Conservation (phyloP, 2,329 filamentous ascomycete species). For the Fusarium continuum region DNA sequence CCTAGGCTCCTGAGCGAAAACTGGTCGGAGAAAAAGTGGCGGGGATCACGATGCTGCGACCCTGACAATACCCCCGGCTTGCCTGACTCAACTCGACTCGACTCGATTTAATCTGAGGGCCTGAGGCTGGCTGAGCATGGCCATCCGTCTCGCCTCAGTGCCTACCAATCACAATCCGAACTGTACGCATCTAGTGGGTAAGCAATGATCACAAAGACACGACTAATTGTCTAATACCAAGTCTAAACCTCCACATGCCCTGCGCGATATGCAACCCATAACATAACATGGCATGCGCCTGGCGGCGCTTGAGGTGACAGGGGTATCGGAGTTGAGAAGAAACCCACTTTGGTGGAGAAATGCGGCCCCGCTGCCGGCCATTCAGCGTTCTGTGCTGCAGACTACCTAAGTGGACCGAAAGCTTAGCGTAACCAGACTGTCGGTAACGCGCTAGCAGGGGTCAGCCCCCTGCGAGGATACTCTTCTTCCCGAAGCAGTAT, state of each 20-base stretch:
- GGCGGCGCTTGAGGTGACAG: slow-evolving; percentile 35
- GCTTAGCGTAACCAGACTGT: slow-evolving; percentile 50
- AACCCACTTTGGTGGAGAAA: slow-evolving; percentile 9
- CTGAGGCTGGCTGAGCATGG: slow-evolving; percentile 1
- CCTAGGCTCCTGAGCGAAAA: background rate
- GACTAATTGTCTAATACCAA: slow-evolving; percentile 32
- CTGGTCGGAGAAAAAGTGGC: background rate
- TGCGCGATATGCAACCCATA: slow-evolving; percentile 35
- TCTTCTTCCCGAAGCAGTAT: slow-evolving; percentile 10
- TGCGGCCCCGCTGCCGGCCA: slow-evolving; percentile 42
- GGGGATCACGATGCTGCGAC: background rate
- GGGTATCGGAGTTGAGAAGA: slow-evolving; percentile 31
- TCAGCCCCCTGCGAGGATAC: slow-evolving; percentile 6
- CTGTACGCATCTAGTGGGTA: slow-evolving; percentile 4
- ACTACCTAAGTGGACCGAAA: slow-evolving; percentile 31
- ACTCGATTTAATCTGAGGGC: slow-evolving; percentile 12
- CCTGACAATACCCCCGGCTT: background rate
- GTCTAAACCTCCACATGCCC: slow-evolving; percentile 23
- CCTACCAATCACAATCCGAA: slow-evolving; percentile 3
- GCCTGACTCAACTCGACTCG: background rate
- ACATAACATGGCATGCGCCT: slow-evolving; percentile 29
- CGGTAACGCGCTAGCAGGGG: slow-evolving; percentile 48
- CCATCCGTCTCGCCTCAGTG: background rate
- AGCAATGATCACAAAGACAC: slow-evolving; percentile 21
- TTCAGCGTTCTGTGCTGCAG: slow-evolving; percentile 37